Evolutionary conservation across 352 stramenopile species (phyloP).

Genomic region (Phytopythium oedochilum): DNA sequence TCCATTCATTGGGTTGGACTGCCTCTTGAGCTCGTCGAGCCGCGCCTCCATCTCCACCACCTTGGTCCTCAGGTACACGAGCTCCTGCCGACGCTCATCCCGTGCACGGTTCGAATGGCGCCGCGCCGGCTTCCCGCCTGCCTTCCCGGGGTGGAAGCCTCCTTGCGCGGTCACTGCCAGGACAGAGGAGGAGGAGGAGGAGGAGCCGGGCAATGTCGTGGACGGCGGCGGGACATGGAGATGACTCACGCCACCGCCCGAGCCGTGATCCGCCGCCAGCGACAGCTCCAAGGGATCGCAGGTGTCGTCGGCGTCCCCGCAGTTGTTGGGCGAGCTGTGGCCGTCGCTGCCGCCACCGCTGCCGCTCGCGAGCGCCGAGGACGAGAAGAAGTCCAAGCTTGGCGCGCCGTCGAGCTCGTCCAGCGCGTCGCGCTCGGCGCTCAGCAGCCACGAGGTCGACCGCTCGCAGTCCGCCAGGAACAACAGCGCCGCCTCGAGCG

Average conservation of each 20-base stretch:
- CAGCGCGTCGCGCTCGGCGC: conserved; percentile 14
- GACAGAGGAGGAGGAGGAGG: no score
- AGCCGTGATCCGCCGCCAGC: not conserved
- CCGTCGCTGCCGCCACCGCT: not conserved
- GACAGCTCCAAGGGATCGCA: not conserved
- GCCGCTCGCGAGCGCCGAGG: not conserved
- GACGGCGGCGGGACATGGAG: no score
- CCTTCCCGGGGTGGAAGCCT: conserved; percentile 3
- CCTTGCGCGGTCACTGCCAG: conserved; percentile 8
- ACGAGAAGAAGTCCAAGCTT: conserved; percentile 1
- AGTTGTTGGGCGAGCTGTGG: not conserved
- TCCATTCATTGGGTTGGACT: conserved; percentile 1
- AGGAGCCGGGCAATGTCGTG: no score
- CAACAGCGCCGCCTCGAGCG: conserved; percentile 15
- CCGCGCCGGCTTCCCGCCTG: conserved; percentile 3
- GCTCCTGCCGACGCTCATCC: conserved; percentile 27
- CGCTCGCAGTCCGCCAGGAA: conserved; percentile 29
- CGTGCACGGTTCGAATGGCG: conserved; percentile 26
- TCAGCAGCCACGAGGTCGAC: conserved; percentile 19
- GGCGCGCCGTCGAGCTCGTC: not conserved
- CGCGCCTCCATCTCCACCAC: conserved; percentile 26
- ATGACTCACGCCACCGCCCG: not conserved
- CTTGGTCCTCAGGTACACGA: conserved; percentile 24
- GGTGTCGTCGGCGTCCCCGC: not conserved
- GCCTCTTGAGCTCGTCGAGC: conserved; percentile 11